Conservation (phyloP, 768 basidiomycete species). For the Chalciporus piperatus region DNA sequence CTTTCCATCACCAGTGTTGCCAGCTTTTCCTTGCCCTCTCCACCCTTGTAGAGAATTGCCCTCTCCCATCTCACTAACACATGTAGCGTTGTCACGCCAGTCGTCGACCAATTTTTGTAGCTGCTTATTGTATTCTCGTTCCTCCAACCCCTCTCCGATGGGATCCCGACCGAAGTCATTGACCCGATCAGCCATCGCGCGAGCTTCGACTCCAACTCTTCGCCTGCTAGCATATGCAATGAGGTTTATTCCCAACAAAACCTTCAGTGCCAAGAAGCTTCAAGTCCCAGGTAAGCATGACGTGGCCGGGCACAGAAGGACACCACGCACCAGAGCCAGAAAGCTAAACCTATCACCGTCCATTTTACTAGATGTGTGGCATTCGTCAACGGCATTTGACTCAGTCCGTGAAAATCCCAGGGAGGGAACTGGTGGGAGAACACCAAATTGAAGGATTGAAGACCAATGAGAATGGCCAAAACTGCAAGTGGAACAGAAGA, state of each 20-base stretch:
- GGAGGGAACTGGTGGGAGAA: conserved; percentile 43
- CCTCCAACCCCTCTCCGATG: conserved; percentile 86
- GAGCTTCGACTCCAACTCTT: conserved; percentile 72
- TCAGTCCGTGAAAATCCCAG: conserved; percentile 43
- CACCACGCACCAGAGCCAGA: conserved; percentile 83
- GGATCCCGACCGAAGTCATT: conserved; percentile 91
- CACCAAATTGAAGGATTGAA: conserved; percentile 64
- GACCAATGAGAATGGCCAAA: conserved; percentile 71
- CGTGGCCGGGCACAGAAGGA: conserved; percentile 23
- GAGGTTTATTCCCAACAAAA: conserved; percentile 88
- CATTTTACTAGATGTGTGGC: conserved; percentile 59
- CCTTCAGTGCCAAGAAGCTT: conserved; percentile 82
- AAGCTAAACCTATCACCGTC: conserved; percentile 58
- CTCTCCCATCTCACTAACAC: conserved; percentile 74
- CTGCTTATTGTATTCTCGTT: conserved; percentile 83
- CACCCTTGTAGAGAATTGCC: conserved; percentile 20
- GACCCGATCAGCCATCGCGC: conserved; percentile 68
- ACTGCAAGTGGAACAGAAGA: conserved; percentile 90
- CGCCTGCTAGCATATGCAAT: conserved; percentile 79
- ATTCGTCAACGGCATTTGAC: conserved; percentile 41
- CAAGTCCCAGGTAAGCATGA: neutral
- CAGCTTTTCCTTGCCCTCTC: conserved; percentile 3
- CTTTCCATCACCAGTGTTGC: conserved; percentile 28
- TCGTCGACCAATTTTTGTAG: conserved; percentile 71
- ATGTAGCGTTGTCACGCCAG: conserved; percentile 62